Base-by-base conservation (phyloP, 2,329 filamentous ascomycete species). In the Arthrobotrys sinensis region DNA sequence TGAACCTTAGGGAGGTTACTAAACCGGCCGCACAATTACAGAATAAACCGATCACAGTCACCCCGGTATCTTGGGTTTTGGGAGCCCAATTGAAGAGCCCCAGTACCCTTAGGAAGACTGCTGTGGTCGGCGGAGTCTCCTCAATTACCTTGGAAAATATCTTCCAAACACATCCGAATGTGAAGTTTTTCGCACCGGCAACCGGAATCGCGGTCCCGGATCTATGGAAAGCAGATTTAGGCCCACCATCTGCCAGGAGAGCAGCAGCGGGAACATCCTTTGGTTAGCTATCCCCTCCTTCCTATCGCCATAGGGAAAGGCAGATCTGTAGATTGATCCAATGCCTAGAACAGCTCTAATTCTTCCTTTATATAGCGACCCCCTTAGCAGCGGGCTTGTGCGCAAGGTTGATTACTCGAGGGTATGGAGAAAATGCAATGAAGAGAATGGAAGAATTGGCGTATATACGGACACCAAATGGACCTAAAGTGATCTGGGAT, bases 101-200 rank as follows among this genome's bases (percentile, higher is more conserved):
- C 2, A 38, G 8, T 10, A 16, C n/a, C 8, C 57, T 63, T 12
- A 10, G 4, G n/a, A 36, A 24, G 8, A 8, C 40, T 3, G 21
- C 24, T 24, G 34, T 63, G 4, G 60, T 32, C 10, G 60, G 60
- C n/a, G 60, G 60, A 10, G 24, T 46, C 19, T 38, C 10, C 4
- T 2, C 14, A 8, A 11, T 6, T 3, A 48, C 60, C n/a, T 10
- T 38, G 38, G 7, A n/a, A 64, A 64, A 48, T 12, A 43, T 3
- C 6, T 46, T 10, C n/a, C 21, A 19, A 16, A 28, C 10, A 1
- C 16, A 16, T 21, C 38, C 43, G 5, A 32, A 11, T 28, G 60
- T 64, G 21, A 64, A 34, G 60, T 43, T 64, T 48, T 64, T 28
- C 7, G 60, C 60, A 32, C 60, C 60, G n/a, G 60, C 40, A 11